phyloP scores from a whole-genome alignment of 352 stramenopile species.

The Phytophthora capsici region DNA sequence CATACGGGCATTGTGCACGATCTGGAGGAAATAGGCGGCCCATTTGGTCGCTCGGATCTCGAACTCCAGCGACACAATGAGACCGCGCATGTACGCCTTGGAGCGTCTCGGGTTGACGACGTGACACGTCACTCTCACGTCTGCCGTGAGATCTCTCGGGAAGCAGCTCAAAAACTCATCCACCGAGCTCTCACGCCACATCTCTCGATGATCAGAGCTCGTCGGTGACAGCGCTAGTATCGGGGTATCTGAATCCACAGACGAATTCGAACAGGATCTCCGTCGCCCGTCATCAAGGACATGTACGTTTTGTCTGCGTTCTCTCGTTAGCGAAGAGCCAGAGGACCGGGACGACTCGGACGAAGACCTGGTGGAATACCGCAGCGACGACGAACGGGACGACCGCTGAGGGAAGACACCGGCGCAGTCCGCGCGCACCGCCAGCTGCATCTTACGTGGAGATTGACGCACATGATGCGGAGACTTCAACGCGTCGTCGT shows the following conservation, averaged over 20 bases:
- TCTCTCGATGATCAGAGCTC: conserved; percentile 24
- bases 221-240: conserved; percentile 9
- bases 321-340: conserved; percentile 14
- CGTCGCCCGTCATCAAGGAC: background rate
- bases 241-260: conserved; percentile 7
- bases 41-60: conserved; percentile 84
- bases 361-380: conserved; percentile 31
- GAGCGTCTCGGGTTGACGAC: conserved; percentile 33
- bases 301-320: conserved; percentile 9
- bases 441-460: conserved; percentile 47
- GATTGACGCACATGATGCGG: conserved; percentile 34
- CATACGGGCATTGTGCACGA: conserved; percentile 50
- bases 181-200: conserved; percentile 41
- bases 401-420: conserved; percentile 44
- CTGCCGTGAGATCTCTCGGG: conserved; percentile 49
- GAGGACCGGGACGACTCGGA: conserved; percentile 31
- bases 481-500: conserved; percentile 4
- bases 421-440: conserved; percentile 32
- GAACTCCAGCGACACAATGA: conserved; percentile 66
- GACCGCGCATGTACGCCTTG: conserved; percentile 40
- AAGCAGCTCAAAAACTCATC: conserved; percentile 42
- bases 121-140: conserved; percentile 53
- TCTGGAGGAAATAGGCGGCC: conserved; percentile 76
- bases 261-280: conserved; percentile 13
- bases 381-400: conserved; percentile 40